These are phyloP conservation scores for Camillea tinctor DNA, from an alignment of 2,329 filamentous ascomycete genomes.

Conservation along the genomic window DNA sequence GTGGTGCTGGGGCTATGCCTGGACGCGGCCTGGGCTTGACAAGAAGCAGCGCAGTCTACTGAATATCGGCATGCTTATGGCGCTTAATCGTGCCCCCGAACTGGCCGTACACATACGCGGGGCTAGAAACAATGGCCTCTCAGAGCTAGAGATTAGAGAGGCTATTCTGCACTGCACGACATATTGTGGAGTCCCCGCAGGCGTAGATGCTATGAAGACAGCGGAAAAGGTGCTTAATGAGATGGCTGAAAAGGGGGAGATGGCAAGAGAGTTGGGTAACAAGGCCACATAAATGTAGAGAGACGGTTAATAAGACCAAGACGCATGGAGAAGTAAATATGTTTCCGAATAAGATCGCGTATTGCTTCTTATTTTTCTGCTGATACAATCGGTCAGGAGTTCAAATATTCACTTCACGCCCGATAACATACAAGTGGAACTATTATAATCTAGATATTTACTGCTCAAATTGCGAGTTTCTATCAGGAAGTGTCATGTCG, in stretches of 20 bases:
- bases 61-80: constrained; percentile 58
- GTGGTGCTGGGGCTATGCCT: constrained; percentile 63
- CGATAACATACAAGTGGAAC: no score
- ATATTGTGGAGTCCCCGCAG: constrained; percentile 44
- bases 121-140: constrained; percentile 61
- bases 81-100: constrained; percentile 58
- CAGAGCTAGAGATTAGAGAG: constrained; percentile 62
- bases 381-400: no score
- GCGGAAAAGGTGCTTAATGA: constrained; percentile 33
- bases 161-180: constrained; percentile 47
- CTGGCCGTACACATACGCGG: constrained; percentile 62
- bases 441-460: constrained; percentile 13
- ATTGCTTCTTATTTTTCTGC: no score
- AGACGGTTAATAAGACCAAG: background rate
- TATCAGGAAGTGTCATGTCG: constrained; percentile 31
- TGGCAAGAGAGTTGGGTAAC: constrained; percentile 26
- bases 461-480: background rate
- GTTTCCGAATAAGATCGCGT: no score
- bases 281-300: constrained; percentile 13
- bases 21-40: constrained; percentile 61
- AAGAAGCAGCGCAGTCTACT: constrained; percentile 60
- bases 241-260: constrained; percentile 32
- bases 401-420: no score
- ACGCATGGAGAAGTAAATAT: background rate
- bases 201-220: constrained; percentile 39